These are phyloP conservation scores for Neurospora sp. DNA, from an alignment of 495 filamentous ascomycete genomes.

Conservation along the genomic window DNA sequence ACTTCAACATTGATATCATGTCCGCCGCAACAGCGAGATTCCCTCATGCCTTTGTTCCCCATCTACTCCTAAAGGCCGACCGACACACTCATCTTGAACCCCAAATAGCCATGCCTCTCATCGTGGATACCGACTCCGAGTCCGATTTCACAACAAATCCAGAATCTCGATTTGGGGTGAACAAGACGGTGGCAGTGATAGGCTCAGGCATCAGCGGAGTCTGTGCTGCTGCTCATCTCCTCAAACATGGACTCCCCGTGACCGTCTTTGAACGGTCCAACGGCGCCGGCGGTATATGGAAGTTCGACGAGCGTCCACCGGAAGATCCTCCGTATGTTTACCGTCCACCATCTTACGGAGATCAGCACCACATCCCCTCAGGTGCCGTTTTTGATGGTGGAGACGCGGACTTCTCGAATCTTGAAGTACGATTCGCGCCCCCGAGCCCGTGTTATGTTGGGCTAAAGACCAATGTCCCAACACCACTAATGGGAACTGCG, in stretches of 20 bases:
- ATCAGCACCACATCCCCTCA: conserved; percentile 10
- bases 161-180: conserved; percentile 7
- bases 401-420: not conserved
- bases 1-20: not conserved
- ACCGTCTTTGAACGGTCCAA: conserved; percentile 54
- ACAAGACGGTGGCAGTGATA: conserved; percentile 47
- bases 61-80: not conserved
- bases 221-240: conserved; percentile 51
- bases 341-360: conserved; percentile 28
- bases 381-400: not conserved
- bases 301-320: conserved; percentile 49
- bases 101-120: not conserved
- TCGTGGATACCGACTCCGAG: not conserved
- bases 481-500: conserved; percentile 46
- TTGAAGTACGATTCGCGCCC: conserved; percentile 21
- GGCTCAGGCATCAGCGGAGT: conserved; percentile 64
- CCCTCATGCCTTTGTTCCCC: not conserved
- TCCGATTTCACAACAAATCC: not conserved
- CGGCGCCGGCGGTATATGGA: conserved; percentile 54
- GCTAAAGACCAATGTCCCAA: conserved; percentile 57
- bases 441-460: conserved; percentile 47
- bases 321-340: conserved; percentile 50
- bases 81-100: not conserved
- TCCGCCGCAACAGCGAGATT: not conserved
- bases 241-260: conserved; percentile 47